Evolutionary conservation across 73 alveolate species (phyloP).

Genomic region (Uronychia setigera): DNA sequence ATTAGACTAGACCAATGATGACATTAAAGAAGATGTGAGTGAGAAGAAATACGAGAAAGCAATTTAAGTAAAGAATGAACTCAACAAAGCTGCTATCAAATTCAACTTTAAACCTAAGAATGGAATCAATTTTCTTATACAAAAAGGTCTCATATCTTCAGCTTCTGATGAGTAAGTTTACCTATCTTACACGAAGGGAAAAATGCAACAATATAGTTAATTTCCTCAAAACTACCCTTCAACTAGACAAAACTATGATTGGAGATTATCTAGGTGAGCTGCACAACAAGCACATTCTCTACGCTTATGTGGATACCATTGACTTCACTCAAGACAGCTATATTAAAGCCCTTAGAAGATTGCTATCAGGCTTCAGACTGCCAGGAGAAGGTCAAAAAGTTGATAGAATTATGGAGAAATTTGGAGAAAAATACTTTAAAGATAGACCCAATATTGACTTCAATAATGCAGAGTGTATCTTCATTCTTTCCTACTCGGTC

Average conservation of each 20-base stretch:
- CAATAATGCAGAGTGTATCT: constrained; percentile 89
- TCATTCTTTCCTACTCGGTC: constrained; percentile 86
- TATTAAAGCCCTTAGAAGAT: constrained; percentile 84
- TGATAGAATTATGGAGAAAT: constrained; percentile 97
- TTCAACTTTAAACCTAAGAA: constrained; percentile 94
- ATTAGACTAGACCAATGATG: not conserved
- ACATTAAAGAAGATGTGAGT: constrained; percentile 4
- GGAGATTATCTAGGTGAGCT: constrained; percentile 97
- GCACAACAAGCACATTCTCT: constrained; percentile 80
- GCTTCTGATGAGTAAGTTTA: constrained; percentile 34
- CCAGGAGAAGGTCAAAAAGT: constrained; percentile 99
- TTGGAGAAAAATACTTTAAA: constrained; percentile 73
- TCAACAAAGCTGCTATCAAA: constrained; percentile 91
- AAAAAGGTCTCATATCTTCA: constrained; percentile 66
- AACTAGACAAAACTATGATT: constrained; percentile 80
- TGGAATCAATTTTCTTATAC: constrained; percentile 86
- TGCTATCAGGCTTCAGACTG: constrained; percentile 91
- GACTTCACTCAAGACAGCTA: constrained; percentile 82
- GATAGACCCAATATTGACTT: constrained; percentile 33
- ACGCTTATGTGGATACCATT: constrained; percentile 81
- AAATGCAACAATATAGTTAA: constrained; percentile 72
- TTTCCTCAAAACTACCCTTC: constrained; percentile 75
- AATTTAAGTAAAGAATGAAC: constrained; percentile 67
- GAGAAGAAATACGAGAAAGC: constrained; percentile 23
- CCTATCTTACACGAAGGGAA: constrained; percentile 11